A percentile compares a stretch with the other conserved stretches of the same genome.
phyloP scores from a whole-genome alignment of 129 eudicot genomes.

The Flaveria bidentis region DNA sequence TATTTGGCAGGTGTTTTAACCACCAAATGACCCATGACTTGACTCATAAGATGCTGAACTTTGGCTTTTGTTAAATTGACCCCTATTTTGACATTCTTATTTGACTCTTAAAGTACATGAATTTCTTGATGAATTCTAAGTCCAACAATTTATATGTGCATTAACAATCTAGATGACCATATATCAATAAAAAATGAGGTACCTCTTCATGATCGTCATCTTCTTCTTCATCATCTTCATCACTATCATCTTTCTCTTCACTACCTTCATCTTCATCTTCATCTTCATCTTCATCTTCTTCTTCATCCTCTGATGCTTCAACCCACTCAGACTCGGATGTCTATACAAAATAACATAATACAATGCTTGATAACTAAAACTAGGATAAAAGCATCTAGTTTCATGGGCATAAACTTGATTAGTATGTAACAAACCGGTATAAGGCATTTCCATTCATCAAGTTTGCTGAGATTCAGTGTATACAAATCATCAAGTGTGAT shows the following conservation, averaged over 20 bases:
- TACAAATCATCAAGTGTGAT: conserved; percentile 92
- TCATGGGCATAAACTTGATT: conserved; percentile 15
- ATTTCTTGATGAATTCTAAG: no score
- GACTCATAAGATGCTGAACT: no score
- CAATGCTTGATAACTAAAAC: conserved; percentile 1
- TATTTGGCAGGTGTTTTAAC: no score
- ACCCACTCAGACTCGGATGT: conserved; percentile 98
- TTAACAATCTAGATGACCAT: conserved; percentile 10
- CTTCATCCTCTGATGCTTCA: conserved; percentile 89
- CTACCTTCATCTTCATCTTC: conserved; percentile 52
- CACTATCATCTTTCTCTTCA: conserved; percentile 51
- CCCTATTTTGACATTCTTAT: no score
- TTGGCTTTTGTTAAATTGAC: no score
- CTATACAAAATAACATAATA: conserved; percentile 34
- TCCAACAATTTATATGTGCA: not conserved
- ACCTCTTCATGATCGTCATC: conserved; percentile 55
- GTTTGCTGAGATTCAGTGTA: conserved; percentile 90
- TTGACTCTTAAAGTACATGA: no score
- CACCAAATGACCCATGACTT: no score
- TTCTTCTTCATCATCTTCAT: conserved; percentile 51
- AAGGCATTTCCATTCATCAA: conserved; percentile 97
- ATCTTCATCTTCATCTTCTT: conserved; percentile 52
- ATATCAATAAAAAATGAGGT: conserved; percentile 10
- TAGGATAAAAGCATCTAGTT: not conserved
- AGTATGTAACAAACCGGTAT: conserved; percentile 60